These are phyloP conservation scores for Daldinia caldariorum DNA, from an alignment of 495 filamentous ascomycete species.

Conservation along the genomic window DNA sequence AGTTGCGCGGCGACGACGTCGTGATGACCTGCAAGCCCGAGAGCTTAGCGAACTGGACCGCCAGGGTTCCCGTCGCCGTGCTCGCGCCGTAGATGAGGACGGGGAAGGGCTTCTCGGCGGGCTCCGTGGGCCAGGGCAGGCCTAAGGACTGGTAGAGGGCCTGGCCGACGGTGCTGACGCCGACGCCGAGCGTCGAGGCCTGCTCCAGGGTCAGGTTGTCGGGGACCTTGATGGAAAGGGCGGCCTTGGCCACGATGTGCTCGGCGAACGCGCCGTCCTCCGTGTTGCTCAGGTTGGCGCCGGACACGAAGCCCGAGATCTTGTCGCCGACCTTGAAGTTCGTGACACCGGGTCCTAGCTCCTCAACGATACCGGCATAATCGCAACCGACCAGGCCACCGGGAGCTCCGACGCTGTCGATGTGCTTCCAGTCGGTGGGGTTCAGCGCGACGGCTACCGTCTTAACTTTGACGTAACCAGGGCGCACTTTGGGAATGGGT, in stretches of 20 bases:
- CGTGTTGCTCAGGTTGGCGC: conserved; percentile 24
- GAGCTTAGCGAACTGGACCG: conserved; percentile 13
- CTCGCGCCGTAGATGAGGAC: conserved; percentile 44
- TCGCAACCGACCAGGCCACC: conserved; percentile 47
- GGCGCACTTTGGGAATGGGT: conserved; percentile 15
- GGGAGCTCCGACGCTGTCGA: conserved; percentile 42
- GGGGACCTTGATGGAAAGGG: conserved; percentile 35
- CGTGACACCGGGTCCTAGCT: conserved; percentile 45
- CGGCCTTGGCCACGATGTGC: conserved; percentile 39
- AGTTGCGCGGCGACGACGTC: conserved; percentile 19
- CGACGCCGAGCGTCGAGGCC: conserved; percentile 51
- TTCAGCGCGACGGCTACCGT: conserved; percentile 59
- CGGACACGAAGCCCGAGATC: conserved; percentile 49
- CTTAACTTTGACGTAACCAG: conserved; percentile 22
- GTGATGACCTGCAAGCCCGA: conserved; percentile 14
- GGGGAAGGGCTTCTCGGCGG: conserved; percentile 11
- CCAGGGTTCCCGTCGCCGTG: conserved; percentile 12
- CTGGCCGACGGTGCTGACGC: conserved; percentile 49
- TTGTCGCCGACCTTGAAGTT: conserved; percentile 46
- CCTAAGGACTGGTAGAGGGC: conserved; percentile 45
- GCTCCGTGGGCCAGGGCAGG: conserved; percentile 38
- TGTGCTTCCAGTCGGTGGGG: conserved; percentile 66
- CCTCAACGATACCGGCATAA: conserved; percentile 49
- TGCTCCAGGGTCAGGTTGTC: conserved; percentile 39
- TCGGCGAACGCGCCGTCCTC: conserved; percentile 51